These are phyloP conservation scores for Cladosporium sp. DNA, from an alignment of 2,329 filamentous ascomycete genomes.

Conservation along the genomic window DNA sequence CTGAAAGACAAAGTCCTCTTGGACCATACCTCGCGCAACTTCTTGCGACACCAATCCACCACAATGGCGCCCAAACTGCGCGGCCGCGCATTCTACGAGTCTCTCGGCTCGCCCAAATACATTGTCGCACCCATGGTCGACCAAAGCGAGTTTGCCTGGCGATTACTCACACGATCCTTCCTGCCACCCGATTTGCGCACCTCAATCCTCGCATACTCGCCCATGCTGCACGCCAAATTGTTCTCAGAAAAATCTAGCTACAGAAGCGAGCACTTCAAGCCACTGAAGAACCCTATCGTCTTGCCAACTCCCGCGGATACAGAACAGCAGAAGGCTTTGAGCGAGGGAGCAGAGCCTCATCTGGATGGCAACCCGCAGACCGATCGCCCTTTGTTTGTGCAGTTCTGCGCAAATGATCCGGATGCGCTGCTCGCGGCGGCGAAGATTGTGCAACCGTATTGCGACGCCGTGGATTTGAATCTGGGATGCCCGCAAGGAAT, in stretches of 20 bases:
- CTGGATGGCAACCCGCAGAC: conserved; percentile 82
- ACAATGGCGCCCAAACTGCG: conserved; percentile 30
- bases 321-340: conserved; percentile 19
- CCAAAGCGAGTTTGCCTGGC: conserved; percentile 97
- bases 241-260: conserved; percentile 75
- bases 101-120: conserved; percentile 84
- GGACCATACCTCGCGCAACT: neutral
- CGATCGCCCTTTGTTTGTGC: conserved; percentile 88
- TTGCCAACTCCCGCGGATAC: conserved; percentile 20
- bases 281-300: conserved; percentile 40
- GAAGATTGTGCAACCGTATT: conserved; percentile 73
- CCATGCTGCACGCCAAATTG: conserved; percentile 92
- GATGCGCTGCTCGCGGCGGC: conserved; percentile 77
- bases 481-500: conserved; percentile 96
- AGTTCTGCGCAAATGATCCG: conserved; percentile 90
- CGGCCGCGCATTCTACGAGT: conserved; percentile 89
- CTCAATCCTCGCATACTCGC: conserved; percentile 80
- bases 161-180: conserved; percentile 91
- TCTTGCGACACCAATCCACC: conserved; percentile 12
- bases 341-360: conserved; percentile 42
- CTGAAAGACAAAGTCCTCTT: neutral
- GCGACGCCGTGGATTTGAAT: conserved; percentile 93
- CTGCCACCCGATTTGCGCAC: conserved; percentile 58
- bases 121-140: conserved; percentile 97
- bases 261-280: conserved; percentile 76